A percentile compares a stretch with the other conserved stretches of the same genome.
Conservation (phyloP, 2,329 filamentous ascomycete genomes). For the Helotiales sp. region DNA sequence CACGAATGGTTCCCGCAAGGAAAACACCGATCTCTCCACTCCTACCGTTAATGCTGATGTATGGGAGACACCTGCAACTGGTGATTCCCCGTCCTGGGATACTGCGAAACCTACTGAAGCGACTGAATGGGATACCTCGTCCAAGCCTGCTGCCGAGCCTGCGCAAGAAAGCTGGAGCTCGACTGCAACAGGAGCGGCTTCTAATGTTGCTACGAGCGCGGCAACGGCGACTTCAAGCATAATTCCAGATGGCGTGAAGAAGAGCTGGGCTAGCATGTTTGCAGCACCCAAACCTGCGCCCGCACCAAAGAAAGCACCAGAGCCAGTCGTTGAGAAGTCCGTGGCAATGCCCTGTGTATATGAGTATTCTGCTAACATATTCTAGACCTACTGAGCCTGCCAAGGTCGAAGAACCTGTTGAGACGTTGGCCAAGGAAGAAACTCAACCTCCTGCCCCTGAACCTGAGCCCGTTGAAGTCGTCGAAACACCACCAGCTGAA, state of each 20-base stretch:
- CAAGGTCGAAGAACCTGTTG: conserved; percentile 47
- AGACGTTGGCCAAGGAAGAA: conserved; percentile 44
- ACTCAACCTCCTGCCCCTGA: conserved; percentile 36
- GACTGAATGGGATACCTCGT: conserved; percentile 23
- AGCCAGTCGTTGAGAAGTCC: conserved; percentile 35
- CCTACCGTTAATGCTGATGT: conserved; percentile 69
- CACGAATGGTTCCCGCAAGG: conserved; percentile 65
- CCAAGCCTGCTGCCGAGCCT: conserved; percentile 21
- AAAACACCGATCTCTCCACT: conserved; percentile 57
- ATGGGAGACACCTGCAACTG: conserved; percentile 52
- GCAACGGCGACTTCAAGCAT: conserved; percentile 38
- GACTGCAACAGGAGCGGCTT: conserved; percentile 37
- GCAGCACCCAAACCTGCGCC: conserved; percentile 54
- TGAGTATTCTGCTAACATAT: conserved; percentile 21
- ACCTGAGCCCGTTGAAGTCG: conserved; percentile 40
- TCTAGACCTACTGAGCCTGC: conserved; percentile 30
- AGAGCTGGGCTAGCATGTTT: conserved; percentile 78
- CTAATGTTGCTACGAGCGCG: conserved; percentile 40
- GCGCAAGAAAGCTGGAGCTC: conserved; percentile 29
- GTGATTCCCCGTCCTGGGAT: conserved; percentile 41
- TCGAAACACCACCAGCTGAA: conserved; percentile 30
- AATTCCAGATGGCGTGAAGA: conserved; percentile 44
- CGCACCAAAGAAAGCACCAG: conserved; percentile 50
- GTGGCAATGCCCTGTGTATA: conserved; percentile 18
- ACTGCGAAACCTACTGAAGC: conserved; percentile 38